A percentile compares a stretch with the other conserved stretches of the same genome.
Conservation (phyloP, 1,284 basidiomycete species). For the Lentinus polychrous region DNA sequence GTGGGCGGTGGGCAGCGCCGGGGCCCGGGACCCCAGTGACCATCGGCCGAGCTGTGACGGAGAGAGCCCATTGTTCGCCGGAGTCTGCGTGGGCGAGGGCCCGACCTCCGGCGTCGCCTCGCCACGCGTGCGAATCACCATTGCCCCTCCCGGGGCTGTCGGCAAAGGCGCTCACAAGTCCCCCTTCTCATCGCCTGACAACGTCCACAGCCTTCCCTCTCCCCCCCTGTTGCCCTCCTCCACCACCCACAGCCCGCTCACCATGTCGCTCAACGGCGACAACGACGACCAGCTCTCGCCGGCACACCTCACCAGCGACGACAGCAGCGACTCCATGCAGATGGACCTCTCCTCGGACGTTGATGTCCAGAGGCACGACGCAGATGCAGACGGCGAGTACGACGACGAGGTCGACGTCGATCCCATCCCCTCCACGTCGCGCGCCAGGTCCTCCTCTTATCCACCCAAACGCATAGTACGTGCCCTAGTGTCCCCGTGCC, state of each 20-base stretch:
- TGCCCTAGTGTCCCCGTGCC: conserved; percentile 14
- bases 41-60: conserved; percentile 18
- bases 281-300: conserved; percentile 30
- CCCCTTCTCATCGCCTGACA: not conserved
- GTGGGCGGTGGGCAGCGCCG: not conserved
- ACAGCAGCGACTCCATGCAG: conserved; percentile 22
- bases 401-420: conserved; percentile 27
- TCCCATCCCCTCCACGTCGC: conserved; percentile 18
- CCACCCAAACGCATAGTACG: conserved; percentile 25
- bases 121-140: conserved; percentile 28
- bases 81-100: not conserved
- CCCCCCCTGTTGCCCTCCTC: conserved; percentile 28
- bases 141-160: conserved; percentile 26
- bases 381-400: conserved; percentile 34
- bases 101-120: conserved; percentile 15
- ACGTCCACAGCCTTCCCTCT: conserved; percentile 39
- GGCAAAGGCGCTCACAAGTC: conserved; percentile 24
- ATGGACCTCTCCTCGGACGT: conserved; percentile 42
- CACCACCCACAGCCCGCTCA: conserved; percentile 19
- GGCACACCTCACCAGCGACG: conserved; percentile 20
- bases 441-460: conserved; percentile 23
- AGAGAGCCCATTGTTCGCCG: not conserved
- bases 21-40: not conserved
- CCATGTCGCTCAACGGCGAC: conserved; percentile 28
- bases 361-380: conserved; percentile 26